Base-by-base conservation (phyloP, 208 protist genomes). In the Herpetomonas samuelpessoai region DNA sequence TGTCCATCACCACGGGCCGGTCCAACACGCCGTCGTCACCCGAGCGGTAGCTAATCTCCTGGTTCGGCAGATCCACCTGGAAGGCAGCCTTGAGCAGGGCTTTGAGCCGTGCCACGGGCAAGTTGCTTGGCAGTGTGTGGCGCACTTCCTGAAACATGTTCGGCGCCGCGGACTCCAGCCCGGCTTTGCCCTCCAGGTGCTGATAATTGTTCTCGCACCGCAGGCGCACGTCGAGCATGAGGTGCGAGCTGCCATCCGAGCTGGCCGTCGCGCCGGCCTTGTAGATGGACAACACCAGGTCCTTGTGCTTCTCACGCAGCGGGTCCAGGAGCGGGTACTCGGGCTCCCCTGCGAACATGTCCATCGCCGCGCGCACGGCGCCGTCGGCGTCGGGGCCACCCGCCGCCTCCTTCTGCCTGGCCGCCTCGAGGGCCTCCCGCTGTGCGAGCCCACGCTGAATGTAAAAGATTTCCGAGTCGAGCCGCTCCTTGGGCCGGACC, bases 401-500 rank as follows among this genome's bases (percentile, higher is more conserved):
- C 3, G 19, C 45, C 1, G 22, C 29, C n/a, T 63, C 50, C 25
- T 45, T 18, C 31, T 71, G 27, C 27, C 28, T 21, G 57, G 53
- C 16, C 38, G 58, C 16, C 50, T 74, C 4, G 38, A 64, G 25
- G 31, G 16, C 26, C 59, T 73, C 56, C 22, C 68, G 75, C 56
- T 73, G 54, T 27, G 79, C 81, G 18, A 92, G 48, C 1, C 89
- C 89, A 46, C 89, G 83, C 53, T 96, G 89, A 0, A 96, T 59
- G 65, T 96, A 96, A 62, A 93, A 87, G 24, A 96, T 52, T 62
- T 96, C 86, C 50, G 86, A 89, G 60, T 93, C 89, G 0, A 87
- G 57, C 9, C 86, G 79, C 48, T 96, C 89, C 62, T 93, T 96
- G 45, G 67, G 56, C 19, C 89, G 81, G 45, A 96, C 84, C 19